Evolutionary conservation across 306 rosid genomes (phyloP).

Genomic region (Prosopis cineraria): DNA sequence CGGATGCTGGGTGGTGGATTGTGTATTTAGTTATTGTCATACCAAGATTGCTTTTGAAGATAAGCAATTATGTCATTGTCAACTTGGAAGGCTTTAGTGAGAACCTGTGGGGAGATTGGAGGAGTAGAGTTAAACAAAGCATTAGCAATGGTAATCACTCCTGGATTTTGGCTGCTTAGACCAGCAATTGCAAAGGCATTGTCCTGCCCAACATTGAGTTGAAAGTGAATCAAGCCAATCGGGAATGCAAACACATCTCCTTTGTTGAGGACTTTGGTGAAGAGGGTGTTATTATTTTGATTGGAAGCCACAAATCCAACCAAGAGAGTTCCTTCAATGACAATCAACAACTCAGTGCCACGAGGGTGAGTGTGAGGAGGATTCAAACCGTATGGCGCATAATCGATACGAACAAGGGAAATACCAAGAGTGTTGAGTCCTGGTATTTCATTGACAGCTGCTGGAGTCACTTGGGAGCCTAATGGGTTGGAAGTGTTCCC

Average conservation of each 20-base stretch:
- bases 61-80: constrained; percentile 23
- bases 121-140: constrained; percentile 31
- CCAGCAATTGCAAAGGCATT: too few relatives aligned
- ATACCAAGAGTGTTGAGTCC: too few relatives aligned
- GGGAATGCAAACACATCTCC: constrained; percentile 42
- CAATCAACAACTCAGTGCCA: constrained; percentile 32
- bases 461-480: constrained; percentile 35
- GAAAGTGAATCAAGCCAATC: too few relatives aligned
- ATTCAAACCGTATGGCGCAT: too few relatives aligned
- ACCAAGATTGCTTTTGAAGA: constrained; percentile 48
- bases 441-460: constrained; percentile 25
- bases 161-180: too few relatives aligned
- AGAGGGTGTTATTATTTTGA: constrained; percentile 32
- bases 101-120: constrained; percentile 16
- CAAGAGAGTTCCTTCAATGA: constrained; percentile 36
- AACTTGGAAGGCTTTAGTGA: constrained; percentile 43
- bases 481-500: constrained; percentile 36
- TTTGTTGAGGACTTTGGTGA: constrained; percentile 37
- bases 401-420: too few relatives aligned
- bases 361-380: too few relatives aligned
- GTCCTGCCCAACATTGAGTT: too few relatives aligned
- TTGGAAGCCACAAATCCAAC: constrained; percentile 35
- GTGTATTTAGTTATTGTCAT: constrained; percentile 17
- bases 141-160: constrained; percentile 33
- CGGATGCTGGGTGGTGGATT: too few relatives aligned